Evolutionary conservation across 495 filamentous ascomycete genomes (phyloP), one percentile per base, ranked within the genome.

Genomic region (Aspergillus incahuasiensis): DNA sequence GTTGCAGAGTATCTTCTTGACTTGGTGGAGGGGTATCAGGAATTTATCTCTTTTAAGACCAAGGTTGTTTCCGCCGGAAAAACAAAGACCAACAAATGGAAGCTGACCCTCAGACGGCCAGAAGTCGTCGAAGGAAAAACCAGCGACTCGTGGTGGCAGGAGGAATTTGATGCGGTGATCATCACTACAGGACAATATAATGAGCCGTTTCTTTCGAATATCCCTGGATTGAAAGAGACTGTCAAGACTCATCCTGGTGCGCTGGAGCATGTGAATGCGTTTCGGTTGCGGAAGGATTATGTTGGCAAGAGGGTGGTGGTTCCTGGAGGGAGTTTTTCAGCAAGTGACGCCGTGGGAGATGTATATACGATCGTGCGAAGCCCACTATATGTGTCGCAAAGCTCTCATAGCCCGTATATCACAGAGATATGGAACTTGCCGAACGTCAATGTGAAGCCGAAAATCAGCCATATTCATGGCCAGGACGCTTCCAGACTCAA

Each of bases 151-250:
- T 68, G 66, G 68, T 71, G 68, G 66, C 53, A 68, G 42, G 68
- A 71, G 50, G 53, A 62, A 4, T 69, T 68, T 61, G 89, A 94
- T 68, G 90, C 87, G 9, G 81, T 94, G 0, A 76, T 91, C 1
- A 79, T 92, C 18, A 88, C 88, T 2, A 86, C 77, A 21, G 90
- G 90, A 0, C 89, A 95, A 63, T 91, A 89, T 64, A 77, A 78
- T 15, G 79, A 85, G 6, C 84, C 84, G 0, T 82, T 75, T 55
- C 74, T 92, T 8, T 90, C 90, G 0, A 58, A 72, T 1, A 77
- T 86, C 4, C 30, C 46, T 0, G 68, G 68, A 0, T 42, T 71
- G 12, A 48, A 48, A 7, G 43, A 51, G 6, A 52, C 58, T 6
- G 43, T 56, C n/a, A 45, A 50, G 20, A 52, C 56, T 4, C 57